Evolutionary conservation across 441 rosid species (phyloP), one percentile per base, ranked within the genome.

Genomic region (Mallotus repandus): DNA sequence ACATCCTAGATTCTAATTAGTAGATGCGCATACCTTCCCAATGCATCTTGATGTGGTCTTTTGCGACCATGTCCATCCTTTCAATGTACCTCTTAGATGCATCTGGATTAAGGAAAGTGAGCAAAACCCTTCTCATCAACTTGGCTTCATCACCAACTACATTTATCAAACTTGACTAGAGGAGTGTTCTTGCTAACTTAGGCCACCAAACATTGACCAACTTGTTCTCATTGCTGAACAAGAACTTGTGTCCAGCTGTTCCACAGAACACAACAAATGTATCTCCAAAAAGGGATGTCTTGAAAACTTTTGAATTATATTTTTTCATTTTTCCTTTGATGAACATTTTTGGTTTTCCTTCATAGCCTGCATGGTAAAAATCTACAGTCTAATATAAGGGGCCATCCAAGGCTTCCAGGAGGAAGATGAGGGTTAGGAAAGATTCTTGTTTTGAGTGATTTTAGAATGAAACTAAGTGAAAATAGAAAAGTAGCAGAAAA

Each of bases 361-460:
- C 57, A 7, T 2, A 25, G 25, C 45, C 15, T 3, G 71, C 7
- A 16, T 7, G 55, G 16, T 35, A 6, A 41, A 76, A 66, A 22
- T 62, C 66, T 0, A 57, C 41, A 9, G 76, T 80, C 81, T 14
- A 74, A 81, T 8, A 80, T 18, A 22, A 79, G 32, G 1, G 76
- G 85, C 78, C 75, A 75, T 54, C 83, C 83, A 1, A 70, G 55
- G 32, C 68, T 77, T 14, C 83, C 81, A 41, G 74, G 81, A 62
- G 86, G 81, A 61, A 74, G 56, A 38, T 60, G 21, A 45, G 49
- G 60, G 4, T n/a, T 11, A 5, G 19, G 63, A 12, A n/a, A 55
- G n/a, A 69, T 9, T 38, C 63, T 69, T 10, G 9, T 41, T n/a
- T 53, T 3, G 10, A 57, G 14, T 12, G 19, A 49, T 66, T 50